phyloP scores from a whole-genome alignment of 2,329 filamentous ascomycete genomes.

The Dactylonectria estremocensis region DNA sequence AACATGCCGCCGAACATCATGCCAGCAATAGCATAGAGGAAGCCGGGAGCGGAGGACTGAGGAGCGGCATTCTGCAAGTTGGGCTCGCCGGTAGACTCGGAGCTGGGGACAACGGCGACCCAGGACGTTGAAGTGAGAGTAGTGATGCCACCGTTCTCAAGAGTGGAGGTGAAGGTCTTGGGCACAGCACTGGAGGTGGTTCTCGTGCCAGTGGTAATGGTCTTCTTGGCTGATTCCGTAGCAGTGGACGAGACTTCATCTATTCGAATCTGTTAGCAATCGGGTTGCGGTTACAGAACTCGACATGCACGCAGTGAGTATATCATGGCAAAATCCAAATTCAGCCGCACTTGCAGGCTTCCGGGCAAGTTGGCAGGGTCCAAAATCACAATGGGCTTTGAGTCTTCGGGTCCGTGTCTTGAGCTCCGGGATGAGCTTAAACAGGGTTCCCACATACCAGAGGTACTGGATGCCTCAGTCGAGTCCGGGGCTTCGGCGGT shows the following conservation, averaged over 20 bases:
- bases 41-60: conserved; percentile 39
- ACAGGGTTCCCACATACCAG: conserved; percentile 52
- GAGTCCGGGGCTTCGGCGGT: conserved; percentile 31
- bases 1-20: conserved; percentile 49
- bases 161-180: conserved; percentile 63
- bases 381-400: conserved; percentile 38
- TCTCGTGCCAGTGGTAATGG: conserved; percentile 53
- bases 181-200: conserved; percentile 56
- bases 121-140: conserved; percentile 66
- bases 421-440: conserved; percentile 25
- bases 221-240: conserved; percentile 43
- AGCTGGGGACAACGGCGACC: conserved; percentile 60
- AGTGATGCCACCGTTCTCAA: conserved; percentile 60
- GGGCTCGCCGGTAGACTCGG: conserved; percentile 49
- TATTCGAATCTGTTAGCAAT: conserved; percentile 30
- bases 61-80: conserved; percentile 57
- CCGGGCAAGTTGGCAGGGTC: conserved; percentile 6
- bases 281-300: neutral
- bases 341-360: conserved; percentile 46
- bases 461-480: conserved; percentile 39
- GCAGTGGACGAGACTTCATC: conserved; percentile 41
- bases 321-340: conserved; percentile 23
- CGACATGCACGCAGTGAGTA: conserved; percentile 2
- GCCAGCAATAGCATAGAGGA: conserved; percentile 47
- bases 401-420: conserved; percentile 30